Conservation (phyloP, 768 basidiomycete genomes). For the Agrocybe praecox region DNA sequence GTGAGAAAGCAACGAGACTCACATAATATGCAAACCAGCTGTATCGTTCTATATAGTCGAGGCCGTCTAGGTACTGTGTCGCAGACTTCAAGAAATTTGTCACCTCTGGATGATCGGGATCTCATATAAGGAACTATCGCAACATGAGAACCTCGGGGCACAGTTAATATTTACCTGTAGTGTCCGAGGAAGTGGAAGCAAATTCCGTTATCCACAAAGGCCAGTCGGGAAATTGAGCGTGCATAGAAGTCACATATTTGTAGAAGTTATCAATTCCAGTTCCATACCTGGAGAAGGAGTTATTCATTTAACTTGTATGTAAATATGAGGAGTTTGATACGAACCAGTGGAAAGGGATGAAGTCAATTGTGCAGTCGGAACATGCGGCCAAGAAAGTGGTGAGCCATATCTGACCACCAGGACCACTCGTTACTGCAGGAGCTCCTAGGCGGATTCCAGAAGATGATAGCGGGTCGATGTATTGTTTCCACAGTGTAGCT, state of each 20-base stretch:
- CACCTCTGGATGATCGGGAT: slow-evolving; percentile 2
- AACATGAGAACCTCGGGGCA: neutral
- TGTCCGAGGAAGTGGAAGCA: slow-evolving; percentile 6
- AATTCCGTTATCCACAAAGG: slow-evolving; percentile 39
- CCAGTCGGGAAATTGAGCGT: slow-evolving; percentile 30
- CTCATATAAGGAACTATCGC: neutral
- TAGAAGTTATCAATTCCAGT: slow-evolving; percentile 34
- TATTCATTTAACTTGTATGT: neutral
- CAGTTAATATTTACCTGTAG: slow-evolving; percentile 3
- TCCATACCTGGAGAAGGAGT: slow-evolving; percentile 25
- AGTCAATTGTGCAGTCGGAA: slow-evolving; percentile 35
- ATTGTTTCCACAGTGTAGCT: slow-evolving; percentile 35
- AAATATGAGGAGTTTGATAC: neutral
- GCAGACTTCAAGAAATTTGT: slow-evolving; percentile 1
- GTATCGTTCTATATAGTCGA: slow-evolving; percentile 9
- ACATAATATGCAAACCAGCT: slow-evolving; percentile 12
- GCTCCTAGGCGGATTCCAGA: slow-evolving; percentile 33
- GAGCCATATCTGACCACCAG: slow-evolving; percentile 34
- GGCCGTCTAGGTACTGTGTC: slow-evolving; percentile 1
- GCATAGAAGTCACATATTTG: slow-evolving; percentile 33
- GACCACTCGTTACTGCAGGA: slow-evolving; percentile 35
- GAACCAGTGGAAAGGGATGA: slow-evolving; percentile 38
- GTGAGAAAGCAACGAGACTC: neutral
- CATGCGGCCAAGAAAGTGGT: slow-evolving; percentile 34
- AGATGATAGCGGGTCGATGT: slow-evolving; percentile 35